Conservation (phyloP, 2,329 filamentous ascomycete genomes). For the Epicoccum sorghinum region DNA sequence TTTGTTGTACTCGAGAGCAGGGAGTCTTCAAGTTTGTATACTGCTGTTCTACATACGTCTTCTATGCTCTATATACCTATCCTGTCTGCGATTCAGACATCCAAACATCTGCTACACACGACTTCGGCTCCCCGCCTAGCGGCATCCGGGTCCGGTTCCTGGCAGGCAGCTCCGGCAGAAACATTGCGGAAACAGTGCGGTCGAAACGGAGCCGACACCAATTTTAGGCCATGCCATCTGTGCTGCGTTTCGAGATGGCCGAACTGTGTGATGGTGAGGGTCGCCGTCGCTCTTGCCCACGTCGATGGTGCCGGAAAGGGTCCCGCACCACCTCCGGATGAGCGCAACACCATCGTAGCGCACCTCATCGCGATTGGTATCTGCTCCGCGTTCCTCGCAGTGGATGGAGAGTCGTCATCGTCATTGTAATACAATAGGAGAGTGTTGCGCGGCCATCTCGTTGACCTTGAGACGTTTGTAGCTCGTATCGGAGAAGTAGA, state of each 20-base stretch:
- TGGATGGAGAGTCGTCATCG: too few species aligned
- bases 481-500: too few species aligned
- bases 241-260: conserved; percentile 24
- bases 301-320: conserved; percentile 16
- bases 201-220: conserved; percentile 34
- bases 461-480: too few species aligned
- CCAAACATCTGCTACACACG: conserved; percentile 22
- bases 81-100: conserved; percentile 16
- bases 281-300: conserved; percentile 2
- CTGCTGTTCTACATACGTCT: not conserved
- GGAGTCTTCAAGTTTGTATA: not conserved
- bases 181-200: conserved; percentile 25
- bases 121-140: conserved; percentile 44
- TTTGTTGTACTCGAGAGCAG: not conserved
- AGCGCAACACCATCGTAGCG: not conserved
- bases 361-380: too few species aligned
- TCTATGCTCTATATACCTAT: conserved; percentile 31
- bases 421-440: not conserved
- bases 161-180: conserved; percentile 23
- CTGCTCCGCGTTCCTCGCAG: too few species aligned
- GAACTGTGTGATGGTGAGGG: conserved; percentile 11
- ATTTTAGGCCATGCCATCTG: conserved; percentile 24
- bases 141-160: conserved; percentile 28
- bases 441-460: too few species aligned
- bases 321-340: conserved; percentile 5